Evolutionary conservation across 208 protist species (phyloP), one percentile per base, ranked within the genome.

Genomic region (Crithidia acanthocephali): DNA sequence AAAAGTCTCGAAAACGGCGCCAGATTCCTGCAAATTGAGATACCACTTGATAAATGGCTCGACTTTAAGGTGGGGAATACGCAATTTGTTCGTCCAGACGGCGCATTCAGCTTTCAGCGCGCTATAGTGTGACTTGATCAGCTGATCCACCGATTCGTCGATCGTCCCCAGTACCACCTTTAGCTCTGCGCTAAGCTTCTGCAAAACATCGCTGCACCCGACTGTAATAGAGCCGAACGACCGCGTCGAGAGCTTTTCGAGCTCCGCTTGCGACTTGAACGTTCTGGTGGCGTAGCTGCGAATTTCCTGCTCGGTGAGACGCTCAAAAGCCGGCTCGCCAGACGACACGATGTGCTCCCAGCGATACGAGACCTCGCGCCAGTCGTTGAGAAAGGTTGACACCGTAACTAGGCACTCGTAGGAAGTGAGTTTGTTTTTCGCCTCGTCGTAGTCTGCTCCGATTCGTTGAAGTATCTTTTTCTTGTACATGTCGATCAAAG

Each of bases 21-120:
- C 78, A 0, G 75, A 79, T 20, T 83, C 62, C 6, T 79, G 80
- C 27, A 86, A 42, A 30, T 66, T 48, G 11, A 82, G 45, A 37
- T 87, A 37, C 88, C 88, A 93, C 22, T 64, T 63, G 25, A 83
- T 70, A 37, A 85, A 93, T 11, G 58, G 47, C 1, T 76, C 76
- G 7, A 91, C 67, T 23, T 73, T 62, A 18, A 84, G 51, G 1
- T 68, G 64, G 0, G 85, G 85, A 56, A 72, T 22, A 3, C 68
- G 52, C 37, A 93, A 68, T 27, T 74, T 77, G 18, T 57, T 30
- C 6, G 84, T 42, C 78, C 76, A 85, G 16, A n/a, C 37, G 20
- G 80, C 53, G 20, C 74, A 52, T 51, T 80, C 68, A 15, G 66
- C n/a, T 28, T 81, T 72, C 33, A 93, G 33, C 6, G 66, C 53